Percentiles rank a stretch among this genome's conserved stretches.
phyloP scores from a whole-genome alignment of 1,284 basidiomycete genomes.

The Mycena sp. region DNA sequence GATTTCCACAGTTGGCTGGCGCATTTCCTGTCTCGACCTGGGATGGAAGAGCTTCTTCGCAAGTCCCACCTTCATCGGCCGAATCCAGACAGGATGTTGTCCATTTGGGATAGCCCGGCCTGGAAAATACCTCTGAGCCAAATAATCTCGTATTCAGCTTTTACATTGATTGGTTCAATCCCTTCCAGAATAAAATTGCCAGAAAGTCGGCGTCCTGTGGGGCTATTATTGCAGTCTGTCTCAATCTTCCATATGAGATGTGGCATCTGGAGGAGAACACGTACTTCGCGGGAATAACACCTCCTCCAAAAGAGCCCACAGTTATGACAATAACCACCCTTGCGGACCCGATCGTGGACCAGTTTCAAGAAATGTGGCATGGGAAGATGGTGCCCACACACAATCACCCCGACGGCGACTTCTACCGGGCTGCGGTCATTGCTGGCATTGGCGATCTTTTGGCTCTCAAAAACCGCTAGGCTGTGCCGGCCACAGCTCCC shows the following conservation, averaged over 20 bases:
- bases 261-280: constrained; percentile 33
- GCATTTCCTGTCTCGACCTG: neutral
- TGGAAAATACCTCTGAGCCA: neutral
- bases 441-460: neutral
- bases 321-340: constrained; percentile 1
- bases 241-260: constrained; percentile 36
- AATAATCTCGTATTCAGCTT: constrained; percentile 37
- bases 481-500: neutral
- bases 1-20: neutral
- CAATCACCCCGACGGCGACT: too few species aligned
- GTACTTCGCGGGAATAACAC: constrained; percentile 36
- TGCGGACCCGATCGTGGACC: neutral
- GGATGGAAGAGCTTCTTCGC: neutral
- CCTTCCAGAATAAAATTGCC: too few species aligned
- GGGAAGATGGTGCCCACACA: too few species aligned
- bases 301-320: constrained; percentile 29
- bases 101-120: neutral
- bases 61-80: neutral
- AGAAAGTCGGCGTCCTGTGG: constrained; percentile 35
- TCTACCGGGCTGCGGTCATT: neutral
- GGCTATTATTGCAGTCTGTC: constrained; percentile 34
- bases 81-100: neutral
- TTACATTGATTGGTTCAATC: too few species aligned
- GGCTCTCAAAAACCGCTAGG: neutral
- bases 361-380: too few species aligned